phyloP scores from a whole-genome alignment of 2,329 filamentous ascomycete genomes.

The Fusarium ramigenum region DNA sequence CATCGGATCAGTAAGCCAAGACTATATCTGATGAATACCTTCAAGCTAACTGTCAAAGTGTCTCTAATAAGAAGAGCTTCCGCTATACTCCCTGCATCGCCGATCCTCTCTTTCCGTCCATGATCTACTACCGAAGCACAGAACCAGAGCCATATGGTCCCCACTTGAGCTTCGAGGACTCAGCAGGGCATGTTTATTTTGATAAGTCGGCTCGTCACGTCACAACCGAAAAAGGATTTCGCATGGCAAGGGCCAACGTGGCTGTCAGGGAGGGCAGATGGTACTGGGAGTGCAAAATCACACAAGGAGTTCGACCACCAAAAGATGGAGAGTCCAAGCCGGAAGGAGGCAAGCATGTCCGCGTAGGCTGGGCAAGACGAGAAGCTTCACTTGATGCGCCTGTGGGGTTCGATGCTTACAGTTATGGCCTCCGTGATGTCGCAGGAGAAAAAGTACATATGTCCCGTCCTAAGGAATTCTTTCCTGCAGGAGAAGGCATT shows the following conservation, averaged over 20 bases:
- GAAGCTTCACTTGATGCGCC: constrained; percentile 86
- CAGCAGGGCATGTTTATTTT: constrained; percentile 85
- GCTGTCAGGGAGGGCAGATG: constrained; percentile 88
- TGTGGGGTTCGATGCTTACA: constrained; percentile 90
- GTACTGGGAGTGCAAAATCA: constrained; percentile 94
- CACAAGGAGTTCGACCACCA: constrained; percentile 70
- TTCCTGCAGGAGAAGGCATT: constrained; percentile 79
- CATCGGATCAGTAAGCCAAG: constrained; percentile 68
- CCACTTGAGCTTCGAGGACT: constrained; percentile 92
- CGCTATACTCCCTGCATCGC: constrained; percentile 92
- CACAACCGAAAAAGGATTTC: constrained; percentile 91
- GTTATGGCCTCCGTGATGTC: constrained; percentile 91
- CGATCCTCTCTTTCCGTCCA: constrained; percentile 86
- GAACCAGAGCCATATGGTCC: constrained; percentile 85
- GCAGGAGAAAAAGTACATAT: constrained; percentile 92
- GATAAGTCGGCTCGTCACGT: constrained; percentile 78
- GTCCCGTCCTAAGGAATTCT: constrained; percentile 92
- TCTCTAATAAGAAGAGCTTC: constrained; percentile 76
- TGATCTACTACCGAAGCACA: constrained; percentile 87
- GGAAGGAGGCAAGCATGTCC: constrained; percentile 70
- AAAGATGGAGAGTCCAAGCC: constrained; percentile 55
- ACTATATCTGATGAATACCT: neutral
- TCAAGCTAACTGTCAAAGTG: constrained; percentile 49
- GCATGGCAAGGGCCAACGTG: constrained; percentile 90
- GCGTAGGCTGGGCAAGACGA: constrained; percentile 85